Evolutionary conservation across 176 grass and related monocot species (phyloP).

Genomic region (Otatea glauca): DNA sequence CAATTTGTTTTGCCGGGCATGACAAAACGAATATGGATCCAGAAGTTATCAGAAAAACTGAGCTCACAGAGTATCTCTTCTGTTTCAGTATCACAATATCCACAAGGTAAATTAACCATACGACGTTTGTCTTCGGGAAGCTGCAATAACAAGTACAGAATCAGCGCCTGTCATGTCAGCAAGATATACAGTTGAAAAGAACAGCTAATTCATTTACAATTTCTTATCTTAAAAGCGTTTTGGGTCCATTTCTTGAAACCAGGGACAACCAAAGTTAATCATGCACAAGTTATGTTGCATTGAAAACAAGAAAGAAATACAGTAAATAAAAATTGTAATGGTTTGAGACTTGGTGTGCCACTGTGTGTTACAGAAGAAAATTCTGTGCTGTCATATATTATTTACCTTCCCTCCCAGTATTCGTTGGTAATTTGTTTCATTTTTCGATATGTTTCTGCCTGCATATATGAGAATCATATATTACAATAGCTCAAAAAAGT

Average conservation of each 20-base stretch:
- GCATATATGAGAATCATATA: slow-evolving; percentile 35
- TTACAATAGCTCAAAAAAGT: slow-evolving; percentile 39
- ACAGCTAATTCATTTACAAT: not conserved
- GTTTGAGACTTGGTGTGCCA: not conserved
- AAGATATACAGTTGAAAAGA: slow-evolving; percentile 14
- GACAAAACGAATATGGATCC: not conserved
- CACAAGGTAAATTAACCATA: slow-evolving; percentile 94
- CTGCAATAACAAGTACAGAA: slow-evolving; percentile 48
- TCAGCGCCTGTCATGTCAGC: not conserved
- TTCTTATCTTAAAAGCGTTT: not conserved
- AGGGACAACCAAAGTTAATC: not conserved
- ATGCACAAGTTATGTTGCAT: not conserved
- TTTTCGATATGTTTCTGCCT: slow-evolving; percentile 88
- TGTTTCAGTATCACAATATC: slow-evolving; percentile 60
- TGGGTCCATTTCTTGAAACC: not conserved
- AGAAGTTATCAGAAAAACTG: slow-evolving; percentile 10
- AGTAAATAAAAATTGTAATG: not conserved
- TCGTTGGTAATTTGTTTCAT: slow-evolving; percentile 90
- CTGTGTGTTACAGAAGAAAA: not conserved
- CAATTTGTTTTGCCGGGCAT: not conserved
- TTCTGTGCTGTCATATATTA: not conserved
- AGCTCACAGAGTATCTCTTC: slow-evolving; percentile 80
- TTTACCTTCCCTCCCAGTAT: slow-evolving; percentile 82
- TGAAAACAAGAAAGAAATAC: not conserved
- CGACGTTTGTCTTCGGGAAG: slow-evolving; percentile 85